Evolutionary conservation across 495 filamentous ascomycete genomes (phyloP), one percentile per base, ranked within the genome.

Genomic region (Darksidea phi): DNA sequence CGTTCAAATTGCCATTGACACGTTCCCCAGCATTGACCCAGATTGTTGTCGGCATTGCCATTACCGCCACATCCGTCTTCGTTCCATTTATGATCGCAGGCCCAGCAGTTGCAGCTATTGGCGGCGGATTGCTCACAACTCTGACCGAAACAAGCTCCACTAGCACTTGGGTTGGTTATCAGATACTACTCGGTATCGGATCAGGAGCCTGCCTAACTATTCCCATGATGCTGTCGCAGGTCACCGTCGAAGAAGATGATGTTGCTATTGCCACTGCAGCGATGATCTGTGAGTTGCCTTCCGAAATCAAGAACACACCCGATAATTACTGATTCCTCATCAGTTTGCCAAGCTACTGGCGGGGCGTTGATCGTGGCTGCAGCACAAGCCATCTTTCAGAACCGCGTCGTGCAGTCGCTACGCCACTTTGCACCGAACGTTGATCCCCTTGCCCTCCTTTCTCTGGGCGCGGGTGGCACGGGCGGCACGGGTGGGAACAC

Each of bases 301-400:
- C n/a, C n/a, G n/a, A n/a, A n/a, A n/a, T n/a, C n/a, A n/a, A n/a
- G n/a, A n/a, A n/a, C n/a, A n/a, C n/a, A n/a, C n/a, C n/a, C n/a
- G n/a, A n/a, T n/a, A n/a, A n/a, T n/a, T n/a, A n/a, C n/a, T n/a
- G n/a, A n/a, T n/a, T n/a, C n/a, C n/a, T n/a, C n/a, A n/a, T n/a
- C n/a, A 45, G 6, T 55, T 17, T 12, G 13, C 6, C 52, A 55
- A 45, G 23, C 52, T 15, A 55, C 43, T 8, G 52, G 52, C 5
- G 52, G 52, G 4, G 34, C 36, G 4, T 12, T 55, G 11, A 55
- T 28, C 13, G 7, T 55, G 3, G 52, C 36, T 10, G 38, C 36
- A 11, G 32, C 36, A 5, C 52, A 45, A 17, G 52, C 13, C 15
- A 55, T 53, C n/a, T 53, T 53, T 17, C 49, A 53, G 49, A 53